Evolutionary conservation across 768 basidiomycete genomes (phyloP).

Genomic region (Phaeolepiota aurea): DNA sequence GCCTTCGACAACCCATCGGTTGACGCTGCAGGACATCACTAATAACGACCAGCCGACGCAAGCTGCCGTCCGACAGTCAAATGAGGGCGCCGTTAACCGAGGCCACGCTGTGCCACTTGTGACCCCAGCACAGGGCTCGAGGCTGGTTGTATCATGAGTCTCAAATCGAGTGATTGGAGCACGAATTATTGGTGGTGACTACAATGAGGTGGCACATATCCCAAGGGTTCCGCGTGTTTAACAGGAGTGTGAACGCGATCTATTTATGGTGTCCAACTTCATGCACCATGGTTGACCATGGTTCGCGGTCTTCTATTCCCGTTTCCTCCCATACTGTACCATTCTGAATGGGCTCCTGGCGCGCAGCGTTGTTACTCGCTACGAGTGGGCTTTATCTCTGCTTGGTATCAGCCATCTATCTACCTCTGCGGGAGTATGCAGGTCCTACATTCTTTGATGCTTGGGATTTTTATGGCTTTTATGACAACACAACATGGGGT

Average conservation of each 20-base stretch:
- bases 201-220: slow-evolving; percentile 1
- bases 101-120: too few relatives aligned
- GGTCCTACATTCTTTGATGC: slow-evolving; percentile 9
- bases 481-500: slow-evolving; percentile 12
- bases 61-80: too few relatives aligned
- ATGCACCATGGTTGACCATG: not conserved
- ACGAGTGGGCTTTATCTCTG: not conserved
- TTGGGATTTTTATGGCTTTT: slow-evolving; percentile 8
- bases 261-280: not conserved
- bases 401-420: slow-evolving; percentile 4
- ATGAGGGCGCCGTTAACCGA: too few relatives aligned
- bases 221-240: not conserved
- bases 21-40: too few relatives aligned
- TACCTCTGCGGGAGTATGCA: slow-evolving; percentile 8
- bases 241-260: not conserved
- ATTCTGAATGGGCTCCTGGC: not conserved
- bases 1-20: too few relatives aligned
- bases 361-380: not conserved
- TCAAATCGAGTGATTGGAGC: too few relatives aligned
- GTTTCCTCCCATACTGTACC: not conserved
- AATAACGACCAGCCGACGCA: too few relatives aligned
- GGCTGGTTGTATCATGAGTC: too few relatives aligned
- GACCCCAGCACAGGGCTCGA: too few relatives aligned
- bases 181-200: too few relatives aligned
- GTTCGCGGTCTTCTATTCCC: not conserved